Percentiles rank a stretch among this genome's conserved stretches.
Evolutionary conservation across 495 filamentous ascomycete species (phyloP).

Genomic region (Neurospora sp.): DNA sequence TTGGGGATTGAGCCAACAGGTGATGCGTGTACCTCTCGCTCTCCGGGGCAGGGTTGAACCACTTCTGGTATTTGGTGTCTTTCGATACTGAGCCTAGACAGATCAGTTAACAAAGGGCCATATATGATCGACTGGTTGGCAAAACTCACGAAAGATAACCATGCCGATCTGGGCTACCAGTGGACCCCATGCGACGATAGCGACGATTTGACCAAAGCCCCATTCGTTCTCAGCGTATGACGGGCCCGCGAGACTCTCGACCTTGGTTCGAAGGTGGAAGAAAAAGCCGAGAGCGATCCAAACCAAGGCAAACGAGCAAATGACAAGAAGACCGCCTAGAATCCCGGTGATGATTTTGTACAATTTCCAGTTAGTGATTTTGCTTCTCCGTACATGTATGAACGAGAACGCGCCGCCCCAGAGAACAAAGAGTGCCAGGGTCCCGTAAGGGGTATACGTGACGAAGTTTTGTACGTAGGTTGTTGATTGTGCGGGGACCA

Average conservation of each 20-base stretch:
- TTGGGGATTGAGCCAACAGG: not conserved
- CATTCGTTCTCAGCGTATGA: not conserved
- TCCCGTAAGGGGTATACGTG: too few relatives aligned
- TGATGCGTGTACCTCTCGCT: not conserved
- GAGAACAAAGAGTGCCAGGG: too few relatives aligned
- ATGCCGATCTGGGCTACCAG: not conserved
- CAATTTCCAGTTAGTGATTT: too few relatives aligned
- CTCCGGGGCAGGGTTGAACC: not conserved
- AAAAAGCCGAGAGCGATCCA: not conserved
- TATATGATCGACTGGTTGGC: not conserved
- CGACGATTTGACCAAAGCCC: not conserved
- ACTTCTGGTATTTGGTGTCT: not conserved
- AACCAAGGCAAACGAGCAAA: not conserved
- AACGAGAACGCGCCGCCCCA: too few relatives aligned
- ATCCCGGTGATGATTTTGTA: too few relatives aligned
- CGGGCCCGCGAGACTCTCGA: not conserved
- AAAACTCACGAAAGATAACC: not conserved
- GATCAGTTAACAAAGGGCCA: not conserved
- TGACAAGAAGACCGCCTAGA: not conserved
- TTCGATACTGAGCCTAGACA: not conserved
- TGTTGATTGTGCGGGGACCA: too few relatives aligned
- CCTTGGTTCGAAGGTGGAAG: not conserved
- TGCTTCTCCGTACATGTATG: too few relatives aligned
- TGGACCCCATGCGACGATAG: not conserved
- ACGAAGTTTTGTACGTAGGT: too few relatives aligned